A percentile compares a stretch with the other conserved stretches of the same genome.
phyloP scores from a whole-genome alignment of 2,329 filamentous ascomycete genomes.

The Zymoseptoria ardabiliae region DNA sequence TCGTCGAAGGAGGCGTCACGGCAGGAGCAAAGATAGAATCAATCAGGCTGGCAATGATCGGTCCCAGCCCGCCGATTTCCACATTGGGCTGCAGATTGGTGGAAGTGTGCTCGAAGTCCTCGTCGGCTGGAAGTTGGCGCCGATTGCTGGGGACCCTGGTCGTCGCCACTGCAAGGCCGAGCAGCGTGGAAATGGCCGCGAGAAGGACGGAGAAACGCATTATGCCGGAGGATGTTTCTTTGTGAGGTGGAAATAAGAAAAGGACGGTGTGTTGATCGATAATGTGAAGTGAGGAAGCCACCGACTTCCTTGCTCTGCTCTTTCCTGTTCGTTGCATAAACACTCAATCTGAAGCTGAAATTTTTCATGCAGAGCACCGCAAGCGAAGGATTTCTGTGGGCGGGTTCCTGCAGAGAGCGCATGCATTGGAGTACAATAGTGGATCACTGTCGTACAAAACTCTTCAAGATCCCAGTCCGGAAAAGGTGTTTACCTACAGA shows the following conservation, averaged over 20 bases:
- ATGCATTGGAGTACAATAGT: background rate
- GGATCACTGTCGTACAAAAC: background rate
- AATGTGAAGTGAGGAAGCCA: background rate
- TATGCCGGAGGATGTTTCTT: background rate
- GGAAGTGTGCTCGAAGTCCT: background rate
- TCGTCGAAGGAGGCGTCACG: background rate
- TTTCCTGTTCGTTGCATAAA: background rate
- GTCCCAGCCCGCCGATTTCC: background rate
- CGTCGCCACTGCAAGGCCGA: background rate
- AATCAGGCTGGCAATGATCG: background rate
- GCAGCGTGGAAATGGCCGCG: background rate
- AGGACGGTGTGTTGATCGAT: background rate
- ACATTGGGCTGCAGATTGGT: background rate
- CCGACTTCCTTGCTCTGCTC: background rate
- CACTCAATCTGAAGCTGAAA: background rate
- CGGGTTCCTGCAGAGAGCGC: background rate
- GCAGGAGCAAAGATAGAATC: background rate
- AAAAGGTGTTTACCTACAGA: background rate
- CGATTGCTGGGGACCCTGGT: background rate
- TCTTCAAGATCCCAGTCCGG: background rate
- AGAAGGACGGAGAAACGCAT: background rate
- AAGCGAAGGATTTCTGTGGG: background rate
- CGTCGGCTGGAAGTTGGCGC: background rate
- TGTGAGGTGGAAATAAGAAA: background rate
- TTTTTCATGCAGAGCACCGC: background rate